These are phyloP conservation scores for Ogataea paradorogensis DNA, from an alignment of 805 yeast species.

Conservation along the genomic window DNA sequence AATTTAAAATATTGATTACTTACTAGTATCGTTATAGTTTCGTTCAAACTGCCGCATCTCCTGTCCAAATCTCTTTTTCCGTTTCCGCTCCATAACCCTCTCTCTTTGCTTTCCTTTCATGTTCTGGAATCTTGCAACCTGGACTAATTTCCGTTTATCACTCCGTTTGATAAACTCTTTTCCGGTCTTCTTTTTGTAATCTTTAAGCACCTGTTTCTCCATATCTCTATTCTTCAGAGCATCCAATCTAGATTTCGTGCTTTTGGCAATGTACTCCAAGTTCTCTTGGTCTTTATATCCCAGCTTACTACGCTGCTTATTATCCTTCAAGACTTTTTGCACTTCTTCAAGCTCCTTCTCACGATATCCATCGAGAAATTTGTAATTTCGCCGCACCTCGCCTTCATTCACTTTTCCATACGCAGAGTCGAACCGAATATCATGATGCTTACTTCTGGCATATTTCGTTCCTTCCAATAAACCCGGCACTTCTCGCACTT, in stretches of 20 bases:
- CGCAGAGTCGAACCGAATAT: constrained; percentile 88
- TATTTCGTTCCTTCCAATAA: constrained; percentile 37
- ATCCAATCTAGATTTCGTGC: constrained; percentile 65
- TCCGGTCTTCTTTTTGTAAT: constrained; percentile 54
- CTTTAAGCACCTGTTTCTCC: constrained; percentile 61
- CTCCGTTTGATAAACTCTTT: constrained; percentile 62
- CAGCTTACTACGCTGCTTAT: constrained; percentile 40
- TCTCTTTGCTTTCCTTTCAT: constrained; percentile 73
- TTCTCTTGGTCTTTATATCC: constrained; percentile 47
- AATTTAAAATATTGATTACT: no score
- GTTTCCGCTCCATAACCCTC: constrained; percentile 81
- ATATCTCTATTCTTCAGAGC: constrained; percentile 70
- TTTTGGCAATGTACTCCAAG: constrained; percentile 54
- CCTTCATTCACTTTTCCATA: constrained; percentile 76
- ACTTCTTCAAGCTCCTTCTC: constrained; percentile 65
- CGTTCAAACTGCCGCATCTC: constrained; percentile 55
- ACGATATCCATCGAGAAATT: constrained; percentile 84
- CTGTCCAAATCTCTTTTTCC: constrained; percentile 79
- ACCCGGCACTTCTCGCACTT: constrained; percentile 74
- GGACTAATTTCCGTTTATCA: constrained; percentile 70
- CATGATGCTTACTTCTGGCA: constrained; percentile 53
- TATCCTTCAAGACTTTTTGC: constrained; percentile 54
- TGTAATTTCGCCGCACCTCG: constrained; percentile 70
- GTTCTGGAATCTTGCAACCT: constrained; percentile 71
- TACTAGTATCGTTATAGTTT: constrained; percentile 9